Evolutionary conservation across 2,329 filamentous ascomycete genomes (phyloP), one percentile per base, ranked within the genome.

Genomic region (Paraconiothyrium brasiliense): DNA sequence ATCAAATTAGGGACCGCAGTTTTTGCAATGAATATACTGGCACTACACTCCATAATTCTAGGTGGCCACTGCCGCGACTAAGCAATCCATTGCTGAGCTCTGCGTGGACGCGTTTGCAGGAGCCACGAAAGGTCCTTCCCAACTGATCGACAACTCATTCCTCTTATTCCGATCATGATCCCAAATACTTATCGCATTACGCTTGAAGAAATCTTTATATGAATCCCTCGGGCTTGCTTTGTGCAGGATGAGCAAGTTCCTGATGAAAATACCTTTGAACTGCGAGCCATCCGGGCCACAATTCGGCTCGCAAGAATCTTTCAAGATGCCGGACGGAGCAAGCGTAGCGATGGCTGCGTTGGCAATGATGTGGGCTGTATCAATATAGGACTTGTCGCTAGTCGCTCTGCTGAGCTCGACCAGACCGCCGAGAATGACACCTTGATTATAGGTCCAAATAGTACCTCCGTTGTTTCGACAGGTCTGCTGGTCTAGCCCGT

Each of bases 261-360:
- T 84, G n/a, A 86, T 82, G 64, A 92, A 91, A 41, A 92, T 82
- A 2, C 90, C 90, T 76, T 92, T 92, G 83, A 92, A 92, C 69
- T 91, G 87, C 37, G 86, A 82, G 1, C 82, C 84, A 41, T 81
- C 79, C 4, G 54, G 71, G 22, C 78, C 78, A 44, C 79, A 81
- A 13, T 74, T 62, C 0, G 67, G 73, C 41, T 78, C 78, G 47
- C 79, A 81, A 13, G 69, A 65, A 47, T 83, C 81, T 56, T 78
- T 76, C 1, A 83, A 64, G n/a, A 83, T 76, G 11, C 79, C 78
- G n/a, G 78, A 69, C 27, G 48, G 50, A 14, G 73, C 71, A 8
- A 82, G 75, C 7, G 68, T 67, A 1, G 54, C 27, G 39, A 82
- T 71, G 0, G 78, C 76, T 13, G 77, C 79, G 39, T 70, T 63